Percentiles rank a stretch among this genome's conserved stretches.
These are phyloP conservation scores for Candida sp. DNA, from an alignment of 1,139 yeast genomes.

Conservation along the genomic window DNA sequence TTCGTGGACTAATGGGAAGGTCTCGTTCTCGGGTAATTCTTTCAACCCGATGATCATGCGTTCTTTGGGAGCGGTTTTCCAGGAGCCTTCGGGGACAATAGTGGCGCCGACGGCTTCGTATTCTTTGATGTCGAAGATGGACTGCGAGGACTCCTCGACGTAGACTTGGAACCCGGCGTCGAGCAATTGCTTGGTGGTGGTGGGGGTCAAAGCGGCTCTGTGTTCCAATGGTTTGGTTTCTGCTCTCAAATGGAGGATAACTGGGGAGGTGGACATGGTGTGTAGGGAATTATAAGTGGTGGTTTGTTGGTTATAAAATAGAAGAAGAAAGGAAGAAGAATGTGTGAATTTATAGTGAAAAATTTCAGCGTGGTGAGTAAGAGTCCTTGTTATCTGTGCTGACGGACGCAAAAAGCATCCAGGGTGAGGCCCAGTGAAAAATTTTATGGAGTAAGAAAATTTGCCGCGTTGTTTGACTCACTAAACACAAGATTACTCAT, in stretches of 20 bases:
- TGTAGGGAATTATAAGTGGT: neutral
- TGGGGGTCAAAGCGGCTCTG: constrained; percentile 95
- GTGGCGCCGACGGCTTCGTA: constrained; percentile 82
- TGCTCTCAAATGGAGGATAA: constrained; percentile 83
- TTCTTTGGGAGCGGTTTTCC: constrained; percentile 90
- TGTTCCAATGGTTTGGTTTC: constrained; percentile 98
- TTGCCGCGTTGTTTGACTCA: neutral
- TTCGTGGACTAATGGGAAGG: constrained; percentile 92
- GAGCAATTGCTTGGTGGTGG: constrained; percentile 80
- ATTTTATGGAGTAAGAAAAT: neutral
- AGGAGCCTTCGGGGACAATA: constrained; percentile 91
- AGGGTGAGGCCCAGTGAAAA: neutral
- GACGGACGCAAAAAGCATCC: too few relatives aligned
- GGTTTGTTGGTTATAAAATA: neutral
- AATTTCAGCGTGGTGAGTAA: too few relatives aligned
- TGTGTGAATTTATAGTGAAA: neutral
- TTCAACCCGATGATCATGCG: constrained; percentile 92
- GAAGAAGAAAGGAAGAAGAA: neutral
- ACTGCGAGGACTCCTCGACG: constrained; percentile 87
- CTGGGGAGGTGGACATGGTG: constrained; percentile 26
- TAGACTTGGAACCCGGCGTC: constrained; percentile 89
- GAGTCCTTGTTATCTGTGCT: too few relatives aligned
- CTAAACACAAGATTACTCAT: neutral
- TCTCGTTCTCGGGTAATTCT: constrained; percentile 90
- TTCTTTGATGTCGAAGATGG: constrained; percentile 77